phyloP scores from a whole-genome alignment of 768 basidiomycete genomes.

The Cystobasidium tubakii region DNA sequence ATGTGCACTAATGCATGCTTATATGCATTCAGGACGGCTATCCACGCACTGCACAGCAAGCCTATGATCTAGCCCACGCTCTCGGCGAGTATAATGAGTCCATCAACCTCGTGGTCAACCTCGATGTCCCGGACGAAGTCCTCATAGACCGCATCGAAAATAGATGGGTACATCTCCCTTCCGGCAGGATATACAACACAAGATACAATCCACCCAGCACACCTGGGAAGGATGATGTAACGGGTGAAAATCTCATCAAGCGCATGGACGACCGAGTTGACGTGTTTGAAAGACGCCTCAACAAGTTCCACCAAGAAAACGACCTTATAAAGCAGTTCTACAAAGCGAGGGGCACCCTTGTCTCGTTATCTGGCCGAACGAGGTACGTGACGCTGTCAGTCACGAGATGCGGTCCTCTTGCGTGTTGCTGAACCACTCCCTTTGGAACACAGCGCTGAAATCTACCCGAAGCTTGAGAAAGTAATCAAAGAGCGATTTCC shows the following conservation, averaged over 20 bases:
- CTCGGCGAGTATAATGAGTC: slow-evolving; percentile 55
- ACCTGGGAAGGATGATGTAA: slow-evolving; percentile 68
- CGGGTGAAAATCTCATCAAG: slow-evolving; percentile 31
- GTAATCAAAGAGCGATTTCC: slow-evolving; percentile 23
- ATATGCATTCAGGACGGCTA: slow-evolving; percentile 65
- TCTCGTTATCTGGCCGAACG: slow-evolving; percentile 15
- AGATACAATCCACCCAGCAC: slow-evolving; percentile 78
- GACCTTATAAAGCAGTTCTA: slow-evolving; percentile 19
- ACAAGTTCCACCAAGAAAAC: slow-evolving; percentile 29
- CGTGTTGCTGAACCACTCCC: no score
- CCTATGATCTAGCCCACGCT: slow-evolving; percentile 67
- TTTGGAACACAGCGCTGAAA: slow-evolving; percentile 36
- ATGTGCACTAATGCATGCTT: neutral
- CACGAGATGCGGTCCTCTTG: no score
- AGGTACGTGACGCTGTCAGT: no score
- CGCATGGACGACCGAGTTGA: slow-evolving; percentile 31
- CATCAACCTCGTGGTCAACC: slow-evolving; percentile 73
- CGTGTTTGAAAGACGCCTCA: slow-evolving; percentile 18
- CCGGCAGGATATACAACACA: slow-evolving; percentile 78
- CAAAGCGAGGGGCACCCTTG: slow-evolving; percentile 5
- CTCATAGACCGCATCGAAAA: slow-evolving; percentile 74
- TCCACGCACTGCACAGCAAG: slow-evolving; percentile 81
- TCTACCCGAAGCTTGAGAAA: slow-evolving; percentile 32
- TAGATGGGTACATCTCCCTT: slow-evolving; percentile 61
- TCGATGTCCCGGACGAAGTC: slow-evolving; percentile 80